These are phyloP conservation scores for Adansonia gregorii DNA, from an alignment of 441 rosid species.

Conservation along the genomic window DNA sequence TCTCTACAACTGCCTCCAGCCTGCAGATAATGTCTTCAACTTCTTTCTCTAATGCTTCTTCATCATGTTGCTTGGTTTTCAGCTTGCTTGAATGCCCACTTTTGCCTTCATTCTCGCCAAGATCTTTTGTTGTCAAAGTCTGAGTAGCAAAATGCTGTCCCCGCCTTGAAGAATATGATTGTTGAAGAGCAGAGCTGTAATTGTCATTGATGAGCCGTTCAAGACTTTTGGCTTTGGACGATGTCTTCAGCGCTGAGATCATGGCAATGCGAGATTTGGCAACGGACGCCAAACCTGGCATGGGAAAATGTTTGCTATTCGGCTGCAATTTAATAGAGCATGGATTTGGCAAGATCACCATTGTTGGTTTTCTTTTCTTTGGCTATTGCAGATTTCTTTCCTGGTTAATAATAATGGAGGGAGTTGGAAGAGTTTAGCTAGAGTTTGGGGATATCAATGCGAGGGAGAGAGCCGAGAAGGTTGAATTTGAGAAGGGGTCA, in stretches of 20 bases:
- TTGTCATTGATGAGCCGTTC: background rate
- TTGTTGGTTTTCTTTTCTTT: constrained; percentile 1
- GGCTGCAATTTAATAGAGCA: constrained; percentile 1
- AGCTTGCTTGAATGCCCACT: background rate
- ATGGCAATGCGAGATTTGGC: background rate
- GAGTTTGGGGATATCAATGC: background rate
- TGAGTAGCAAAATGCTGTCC: background rate
- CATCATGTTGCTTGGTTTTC: constrained; percentile 16
- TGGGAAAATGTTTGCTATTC: background rate
- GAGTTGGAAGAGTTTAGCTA: background rate
- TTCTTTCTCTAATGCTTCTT: background rate
- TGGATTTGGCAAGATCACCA: constrained; percentile 15
- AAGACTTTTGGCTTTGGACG: constrained; percentile 10
- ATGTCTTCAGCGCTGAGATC: background rate
- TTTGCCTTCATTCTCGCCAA: background rate
- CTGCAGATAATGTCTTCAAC: constrained; percentile 3
- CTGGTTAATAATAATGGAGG: background rate
- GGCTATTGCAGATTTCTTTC: no score
- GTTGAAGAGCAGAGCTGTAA: background rate
- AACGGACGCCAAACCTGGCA: background rate
- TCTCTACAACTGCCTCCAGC: constrained; percentile 4
- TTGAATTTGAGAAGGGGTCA: constrained; percentile 2
- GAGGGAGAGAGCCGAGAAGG: constrained; percentile 5
- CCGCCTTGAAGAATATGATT: background rate
- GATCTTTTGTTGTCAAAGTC: background rate